Evolutionary conservation across 306 rosid genomes (phyloP), one percentile per base, ranked within the genome.

Genomic region (Quercus alba): DNA sequence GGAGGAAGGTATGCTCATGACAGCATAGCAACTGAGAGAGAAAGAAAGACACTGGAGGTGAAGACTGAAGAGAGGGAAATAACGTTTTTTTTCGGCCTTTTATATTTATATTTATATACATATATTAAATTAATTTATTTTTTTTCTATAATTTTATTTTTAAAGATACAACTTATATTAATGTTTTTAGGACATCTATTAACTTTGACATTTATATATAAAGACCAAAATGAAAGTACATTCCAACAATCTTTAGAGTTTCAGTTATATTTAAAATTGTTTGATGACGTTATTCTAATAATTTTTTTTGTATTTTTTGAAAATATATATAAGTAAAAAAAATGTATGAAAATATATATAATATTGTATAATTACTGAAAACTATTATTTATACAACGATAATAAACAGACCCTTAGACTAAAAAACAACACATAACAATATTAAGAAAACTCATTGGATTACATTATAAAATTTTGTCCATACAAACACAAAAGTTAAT

Each of bases 391-490:
- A 33, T 5, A 5, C 0, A 33, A 33, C 6, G 1, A 0, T 5
- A 33, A 33, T 7, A 33, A 33, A 38, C 0, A 6, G 0, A 0
- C 1, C 0, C 0, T 7, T 41, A 8, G 3, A 41, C 11, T 2
- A 41, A 41, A 8, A 41, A 41, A 8, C 0, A 8, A 2, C 0
- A 0, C 0, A 41, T 0, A 0, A 41, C 12, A 0, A 0, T 0
- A 41, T 7, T 41, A 41, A 8, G 3, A 41, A 8, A 41, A 7
- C 46, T 38, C 44, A 38, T 38, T 23, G 1, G 23, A 23, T 23
- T 23, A 23, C 26, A 25, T 25, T 7, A 41, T 41, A 2, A 41
- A 41, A 0, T 41, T 2, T 8, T 41, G 3, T 8, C 10, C 7
- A 33, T 35, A 6, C 0, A 35, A 35, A 35, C 0, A 41, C 46